phyloP scores from a whole-genome alignment of 257 asterid genomes.

The Echites panduratus region DNA sequence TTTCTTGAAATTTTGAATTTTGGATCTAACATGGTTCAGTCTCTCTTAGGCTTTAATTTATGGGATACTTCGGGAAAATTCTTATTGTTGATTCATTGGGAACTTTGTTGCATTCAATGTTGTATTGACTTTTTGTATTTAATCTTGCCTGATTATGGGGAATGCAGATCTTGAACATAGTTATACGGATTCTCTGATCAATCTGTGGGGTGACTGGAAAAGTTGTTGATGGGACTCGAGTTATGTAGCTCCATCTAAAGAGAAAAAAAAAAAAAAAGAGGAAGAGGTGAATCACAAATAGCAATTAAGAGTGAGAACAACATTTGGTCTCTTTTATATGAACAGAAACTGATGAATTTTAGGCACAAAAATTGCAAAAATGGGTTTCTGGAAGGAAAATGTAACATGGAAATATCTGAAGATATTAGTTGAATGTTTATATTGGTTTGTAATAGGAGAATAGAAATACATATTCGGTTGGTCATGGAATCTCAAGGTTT shows the following conservation, averaged over 20 bases:
- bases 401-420: not conserved
- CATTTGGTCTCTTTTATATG: not conserved
- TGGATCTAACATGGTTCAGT: conserved; percentile 12
- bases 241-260: not conserved
- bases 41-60: not conserved
- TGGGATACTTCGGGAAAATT: not conserved
- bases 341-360: not conserved
- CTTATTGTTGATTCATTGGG: not conserved
- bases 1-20: conserved; percentile 6
- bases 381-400: not conserved
- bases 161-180: not conserved
- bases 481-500: conserved; percentile 11
- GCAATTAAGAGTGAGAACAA: no score
- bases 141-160: not conserved
- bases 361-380: not conserved
- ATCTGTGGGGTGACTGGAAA: not conserved
- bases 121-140: not conserved
- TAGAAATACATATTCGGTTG: not conserved
- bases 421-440: not conserved
- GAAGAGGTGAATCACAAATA: not conserved
- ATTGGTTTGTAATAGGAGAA: not conserved
- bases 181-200: not conserved
- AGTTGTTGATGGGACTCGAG: not conserved
- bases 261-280: no score
- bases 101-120: not conserved